Evolutionary conservation across 2,329 filamentous ascomycete species (phyloP).

Genomic region (Escovopsis sp.): DNA sequence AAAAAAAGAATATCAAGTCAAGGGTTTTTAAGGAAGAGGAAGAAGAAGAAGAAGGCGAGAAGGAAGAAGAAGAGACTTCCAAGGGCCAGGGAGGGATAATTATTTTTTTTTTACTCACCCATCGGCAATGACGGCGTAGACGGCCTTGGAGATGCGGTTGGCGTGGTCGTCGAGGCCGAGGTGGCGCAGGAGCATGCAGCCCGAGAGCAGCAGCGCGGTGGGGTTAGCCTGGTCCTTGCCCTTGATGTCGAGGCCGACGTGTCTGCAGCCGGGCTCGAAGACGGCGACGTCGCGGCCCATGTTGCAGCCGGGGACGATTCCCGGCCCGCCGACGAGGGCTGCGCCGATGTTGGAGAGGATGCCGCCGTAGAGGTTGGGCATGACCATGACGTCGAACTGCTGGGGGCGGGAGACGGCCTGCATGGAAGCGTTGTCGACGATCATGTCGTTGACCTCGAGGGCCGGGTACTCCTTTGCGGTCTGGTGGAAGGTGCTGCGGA

Average conservation of each 20-base stretch:
- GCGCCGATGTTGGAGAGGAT: constrained; percentile 98
- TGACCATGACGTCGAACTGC: constrained; percentile 99
- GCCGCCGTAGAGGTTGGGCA: constrained; percentile 98
- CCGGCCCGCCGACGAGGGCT: constrained; percentile 89
- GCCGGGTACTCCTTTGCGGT: constrained; percentile 91
- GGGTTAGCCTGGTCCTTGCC: constrained; percentile 99
- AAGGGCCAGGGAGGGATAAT: neutral
- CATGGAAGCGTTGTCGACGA: constrained; percentile 99
- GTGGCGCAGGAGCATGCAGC: constrained; percentile 94
- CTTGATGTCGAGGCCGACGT: constrained; percentile 98
- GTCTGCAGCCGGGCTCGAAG: constrained; percentile 97
- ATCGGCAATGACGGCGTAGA: constrained; percentile 67
- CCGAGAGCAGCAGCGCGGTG: constrained; percentile 85
- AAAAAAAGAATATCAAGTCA: neutral
- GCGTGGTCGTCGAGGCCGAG: constrained; percentile 95
- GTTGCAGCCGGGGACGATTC: constrained; percentile 96
- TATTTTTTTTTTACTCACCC: constrained; percentile 44
- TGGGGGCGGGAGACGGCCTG: constrained; percentile 92
- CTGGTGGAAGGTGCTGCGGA: constrained; percentile 93
- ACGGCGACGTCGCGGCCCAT: constrained; percentile 98
- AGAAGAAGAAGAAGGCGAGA: neutral
- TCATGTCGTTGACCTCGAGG: constrained; percentile 96
- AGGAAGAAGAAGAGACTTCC: neutral
- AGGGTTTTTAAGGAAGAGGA: too few relatives aligned
- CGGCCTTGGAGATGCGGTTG: constrained; percentile 88